Evolutionary conservation across 2,329 filamentous ascomycete species (phyloP).

Genomic region (Trichoderma atrobrunneum): DNA sequence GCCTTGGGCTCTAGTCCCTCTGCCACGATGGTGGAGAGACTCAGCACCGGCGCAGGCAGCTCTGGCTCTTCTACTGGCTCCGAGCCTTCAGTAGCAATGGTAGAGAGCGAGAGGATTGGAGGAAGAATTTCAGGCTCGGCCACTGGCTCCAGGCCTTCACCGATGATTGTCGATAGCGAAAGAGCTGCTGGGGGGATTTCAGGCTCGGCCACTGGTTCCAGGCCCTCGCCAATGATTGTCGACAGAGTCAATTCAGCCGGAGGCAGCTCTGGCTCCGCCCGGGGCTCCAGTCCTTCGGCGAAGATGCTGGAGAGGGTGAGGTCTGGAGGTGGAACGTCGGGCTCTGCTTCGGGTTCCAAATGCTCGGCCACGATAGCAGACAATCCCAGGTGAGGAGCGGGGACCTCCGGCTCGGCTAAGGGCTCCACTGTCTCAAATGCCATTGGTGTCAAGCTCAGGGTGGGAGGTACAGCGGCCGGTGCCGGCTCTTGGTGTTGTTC

Average conservation of each 20-base stretch:
- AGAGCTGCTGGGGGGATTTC: slow-evolving; percentile 23
- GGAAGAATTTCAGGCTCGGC: slow-evolving; percentile 25
- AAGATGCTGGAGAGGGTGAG: slow-evolving; percentile 28
- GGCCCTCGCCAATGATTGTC: slow-evolving; percentile 35
- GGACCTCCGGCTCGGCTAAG: slow-evolving; percentile 31
- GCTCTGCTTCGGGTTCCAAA: slow-evolving; percentile 30
- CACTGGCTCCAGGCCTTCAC: slow-evolving; percentile 26
- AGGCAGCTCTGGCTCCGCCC: slow-evolving; percentile 27
- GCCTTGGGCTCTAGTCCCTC: slow-evolving; percentile 32
- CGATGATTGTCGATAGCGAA: slow-evolving; percentile 29
- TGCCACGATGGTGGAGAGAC: slow-evolving; percentile 30
- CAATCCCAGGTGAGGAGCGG: slow-evolving; percentile 26
- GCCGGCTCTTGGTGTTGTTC: slow-evolving; percentile 31
- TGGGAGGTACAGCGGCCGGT: slow-evolving; percentile 31
- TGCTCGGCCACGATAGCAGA: slow-evolving; percentile 29
- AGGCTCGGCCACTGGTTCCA: slow-evolving; percentile 40
- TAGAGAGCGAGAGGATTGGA: slow-evolving; percentile 32
- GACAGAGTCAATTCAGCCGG: slow-evolving; percentile 36
- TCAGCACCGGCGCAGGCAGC: slow-evolving; percentile 23
- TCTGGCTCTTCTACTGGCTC: slow-evolving; percentile 32
- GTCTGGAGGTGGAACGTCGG: slow-evolving; percentile 22
- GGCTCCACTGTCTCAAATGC: slow-evolving; percentile 43
- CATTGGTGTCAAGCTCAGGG: slow-evolving; percentile 35
- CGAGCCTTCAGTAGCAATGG: slow-evolving; percentile 34
- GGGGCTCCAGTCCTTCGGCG: slow-evolving; percentile 32